Base-by-base conservation (phyloP, 176 grass and related monocot species). In the Hordeum marinum region DNA sequence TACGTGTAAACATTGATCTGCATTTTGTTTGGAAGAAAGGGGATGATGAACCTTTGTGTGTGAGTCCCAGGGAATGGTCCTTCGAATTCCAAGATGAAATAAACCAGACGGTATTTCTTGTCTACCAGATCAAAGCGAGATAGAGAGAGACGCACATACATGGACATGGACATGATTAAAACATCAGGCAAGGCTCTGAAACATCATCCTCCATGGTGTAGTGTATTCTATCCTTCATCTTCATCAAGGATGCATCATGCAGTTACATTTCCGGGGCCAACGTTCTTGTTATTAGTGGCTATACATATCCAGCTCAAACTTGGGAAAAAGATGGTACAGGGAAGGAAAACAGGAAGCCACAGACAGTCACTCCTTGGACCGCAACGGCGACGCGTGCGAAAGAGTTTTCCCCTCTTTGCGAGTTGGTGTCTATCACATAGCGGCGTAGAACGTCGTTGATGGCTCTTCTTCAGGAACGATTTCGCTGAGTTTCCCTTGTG, bases 401-500 rank as follows among this genome's bases (percentile, higher is more conserved):
- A n/a, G n/a, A n/a, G n/a, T n/a, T n/a, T n/a, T n/a, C n/a, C 35
- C 12, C 79, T 27, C 26, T 69, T 11, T 0, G 9, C n/a, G n/a
- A n/a, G 15, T 88, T 35, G 7, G 39, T 59, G 43, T 8, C n/a
- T n/a, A n/a, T n/a, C n/a, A n/a, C 34, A 92, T 85, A 45, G 17
- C 58, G 7, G 86, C 90, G 46, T 83, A 79, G 13, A 84, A 82
- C 9, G 40, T 37, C n/a, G n/a, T n/a, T n/a, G n/a, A n/a, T n/a
- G n/a, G n/a, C 58, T 75, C 68, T 18, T 78, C 76, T 20, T 78
- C 55, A 0, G 83, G 67, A 31, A 32, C 59, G 13, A 71, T 7
- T 67, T 88, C 91, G 40, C 69, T 71, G n/a, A 98, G 88, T 69
- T 90, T 92, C 25, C 87, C 91, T 63, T 89, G 85, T 7, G 88